These are phyloP conservation scores for Isabelozyma heimii DNA, from an alignment of 805 yeast species.

Conservation along the genomic window DNA sequence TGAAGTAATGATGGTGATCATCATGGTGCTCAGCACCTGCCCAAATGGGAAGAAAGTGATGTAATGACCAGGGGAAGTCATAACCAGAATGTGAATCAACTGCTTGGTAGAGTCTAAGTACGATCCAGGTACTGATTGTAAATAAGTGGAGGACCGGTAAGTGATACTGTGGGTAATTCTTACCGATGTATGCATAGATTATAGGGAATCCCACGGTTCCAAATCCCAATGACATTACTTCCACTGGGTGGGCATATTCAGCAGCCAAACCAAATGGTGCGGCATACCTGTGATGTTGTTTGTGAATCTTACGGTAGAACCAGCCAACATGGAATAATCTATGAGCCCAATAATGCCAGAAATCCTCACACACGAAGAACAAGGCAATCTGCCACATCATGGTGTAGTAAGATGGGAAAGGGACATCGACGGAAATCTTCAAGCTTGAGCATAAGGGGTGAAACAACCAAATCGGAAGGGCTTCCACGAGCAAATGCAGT, in stretches of 20 bases:
- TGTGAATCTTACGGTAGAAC: constrained; percentile 90
- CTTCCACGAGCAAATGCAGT: constrained; percentile 90
- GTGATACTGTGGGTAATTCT: constrained; percentile 29
- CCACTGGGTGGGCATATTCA: constrained; percentile 96
- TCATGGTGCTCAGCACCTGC: constrained; percentile 99
- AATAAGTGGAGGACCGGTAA: constrained; percentile 65
- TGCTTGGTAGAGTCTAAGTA: constrained; percentile 88
- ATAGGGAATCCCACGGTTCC: constrained; percentile 98
- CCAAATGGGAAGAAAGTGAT: constrained; percentile 92
- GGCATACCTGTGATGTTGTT: constrained; percentile 96
- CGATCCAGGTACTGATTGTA: constrained; percentile 88
- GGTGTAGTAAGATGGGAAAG: constrained; percentile 70
- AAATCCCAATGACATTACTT: constrained; percentile 84
- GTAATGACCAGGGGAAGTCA: constrained; percentile 96
- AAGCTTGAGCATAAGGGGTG: constrained; percentile 85
- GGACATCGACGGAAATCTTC: constrained; percentile 76
- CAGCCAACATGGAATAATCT: constrained; percentile 84
- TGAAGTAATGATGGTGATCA: constrained; percentile 93
- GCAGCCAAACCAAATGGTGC: constrained; percentile 98
- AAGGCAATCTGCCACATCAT: constrained; percentile 66
- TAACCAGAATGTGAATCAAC: constrained; percentile 98
- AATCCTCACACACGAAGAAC: constrained; percentile 85
- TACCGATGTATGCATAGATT: constrained; percentile 71
- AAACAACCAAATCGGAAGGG: constrained; percentile 95
- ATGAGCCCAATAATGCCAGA: constrained; percentile 97